Conservation (phyloP, 2,329 filamentous ascomycete genomes). For the Paraconiothyrium sp. region DNA sequence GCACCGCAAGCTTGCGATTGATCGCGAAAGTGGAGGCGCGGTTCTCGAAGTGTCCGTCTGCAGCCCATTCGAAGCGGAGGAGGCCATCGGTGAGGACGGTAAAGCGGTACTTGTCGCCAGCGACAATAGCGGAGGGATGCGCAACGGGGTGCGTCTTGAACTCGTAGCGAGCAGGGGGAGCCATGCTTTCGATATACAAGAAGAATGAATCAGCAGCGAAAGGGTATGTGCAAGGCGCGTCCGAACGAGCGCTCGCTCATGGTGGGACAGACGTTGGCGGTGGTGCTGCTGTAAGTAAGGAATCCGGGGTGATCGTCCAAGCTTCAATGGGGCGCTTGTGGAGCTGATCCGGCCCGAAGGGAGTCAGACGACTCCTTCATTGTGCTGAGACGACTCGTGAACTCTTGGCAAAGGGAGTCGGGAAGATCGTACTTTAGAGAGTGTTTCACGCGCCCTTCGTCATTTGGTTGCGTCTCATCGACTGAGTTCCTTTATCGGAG, state of each 20-base stretch:
- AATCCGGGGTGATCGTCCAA: slow-evolving; percentile 26
- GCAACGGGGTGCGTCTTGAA: slow-evolving; percentile 58
- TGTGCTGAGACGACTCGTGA: slow-evolving; percentile 7
- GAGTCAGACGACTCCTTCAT: slow-evolving; percentile 21
- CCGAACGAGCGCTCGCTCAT: slow-evolving; percentile 25
- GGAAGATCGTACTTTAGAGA: neutral
- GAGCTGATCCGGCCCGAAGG: slow-evolving; percentile 26
- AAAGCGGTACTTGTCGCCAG: slow-evolving; percentile 65
- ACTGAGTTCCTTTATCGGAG: slow-evolving; percentile 11
- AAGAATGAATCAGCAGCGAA: slow-evolving; percentile 21
- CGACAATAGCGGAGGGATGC: slow-evolving; percentile 57
- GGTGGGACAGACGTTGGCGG: slow-evolving; percentile 28
- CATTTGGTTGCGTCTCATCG: slow-evolving; percentile 10
- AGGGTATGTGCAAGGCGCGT: slow-evolving; percentile 10
- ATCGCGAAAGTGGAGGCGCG: slow-evolving; percentile 70
- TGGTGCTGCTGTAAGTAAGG: slow-evolving; percentile 32
- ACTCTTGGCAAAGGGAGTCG: slow-evolving; percentile 13
- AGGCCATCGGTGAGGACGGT: slow-evolving; percentile 66
- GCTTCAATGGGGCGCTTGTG: slow-evolving; percentile 37
- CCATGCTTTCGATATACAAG: slow-evolving; percentile 29
- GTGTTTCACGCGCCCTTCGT: slow-evolving; percentile 13
- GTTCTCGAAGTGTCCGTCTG: slow-evolving; percentile 69
- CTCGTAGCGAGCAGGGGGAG: slow-evolving; percentile 50
- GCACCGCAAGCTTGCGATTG: slow-evolving; percentile 60
- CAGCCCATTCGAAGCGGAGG: slow-evolving; percentile 70